Base-by-base conservation (phyloP, 805 yeast species). In the Yarrowia osloensis region DNA sequence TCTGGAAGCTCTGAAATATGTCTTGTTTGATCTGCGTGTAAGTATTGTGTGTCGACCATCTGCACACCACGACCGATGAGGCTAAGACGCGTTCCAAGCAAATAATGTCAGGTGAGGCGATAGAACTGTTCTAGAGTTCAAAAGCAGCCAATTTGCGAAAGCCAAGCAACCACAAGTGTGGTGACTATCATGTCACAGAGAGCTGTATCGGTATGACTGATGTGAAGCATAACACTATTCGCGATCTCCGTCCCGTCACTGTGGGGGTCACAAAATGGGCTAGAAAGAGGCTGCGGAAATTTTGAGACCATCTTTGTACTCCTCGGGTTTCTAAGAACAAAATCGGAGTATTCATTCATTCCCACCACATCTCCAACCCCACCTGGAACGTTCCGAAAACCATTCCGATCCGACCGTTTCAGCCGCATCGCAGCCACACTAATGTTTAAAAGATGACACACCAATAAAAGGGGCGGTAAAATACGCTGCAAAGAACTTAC, bases 391-490 rank as follows among this genome's bases (percentile, higher is more conserved):
- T 46, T 46, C 50, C 33, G 50, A 46, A 46, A 46, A 6, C 13
- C 21, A 17, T 26, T 46, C 50, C 29, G 49, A 5, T 24, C 21
- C 19, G 5, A 19, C 29, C 50, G 31, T 26, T 46, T 46, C 50
- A 46, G 50, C 50, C 50, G 50, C 50, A 46, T 24, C 19, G n/a
- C 4, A 13, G n/a, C n/a, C n/a, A n/a, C n/a, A n/a, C n/a, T n/a
- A 26, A 46, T n/a, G 50, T 46, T 46, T 46, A 46, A 46, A 46
- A n/a, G 50, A 26, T 46, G 49, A 44, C 49, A 44, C 19, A 7
- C 29, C 13, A 46, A 46, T 26, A 46, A 26, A 46, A 17, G 50
- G 50, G 21, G 15, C 21, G 11, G 3, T 3, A 17, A 26, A 26
- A 28, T 11, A 8, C 15, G 33, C 21, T 4, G 9, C 29, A 17